phyloP scores from a whole-genome alignment of 1,284 basidiomycete species.

The Rhodotorula sp. region DNA sequence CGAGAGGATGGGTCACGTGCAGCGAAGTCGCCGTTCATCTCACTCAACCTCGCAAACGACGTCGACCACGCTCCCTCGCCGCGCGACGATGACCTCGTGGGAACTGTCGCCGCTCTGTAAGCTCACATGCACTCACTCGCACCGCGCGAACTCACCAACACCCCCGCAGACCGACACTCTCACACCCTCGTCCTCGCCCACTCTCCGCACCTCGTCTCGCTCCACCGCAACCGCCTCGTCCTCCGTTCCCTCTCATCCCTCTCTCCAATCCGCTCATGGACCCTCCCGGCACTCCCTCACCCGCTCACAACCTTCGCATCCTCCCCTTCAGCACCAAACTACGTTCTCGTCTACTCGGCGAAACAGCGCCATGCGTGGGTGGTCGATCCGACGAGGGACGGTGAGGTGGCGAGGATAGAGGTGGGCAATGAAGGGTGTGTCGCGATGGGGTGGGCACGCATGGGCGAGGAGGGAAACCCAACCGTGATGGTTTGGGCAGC shows the following conservation, averaged over 20 bases:
- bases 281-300: conserved; percentile 1
- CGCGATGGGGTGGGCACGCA: conserved; percentile 10
- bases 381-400: conserved; percentile 17
- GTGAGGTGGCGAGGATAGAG: conserved; percentile 19
- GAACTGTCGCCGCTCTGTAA: conserved; percentile 27
- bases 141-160: neutral
- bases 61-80: neutral
- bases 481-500: conserved; percentile 25
- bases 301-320: conserved; percentile 8
- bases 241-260: conserved; percentile 10
- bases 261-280: conserved; percentile 27
- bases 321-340: neutral
- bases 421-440: conserved; percentile 28
- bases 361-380: conserved; percentile 8
- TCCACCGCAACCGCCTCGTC: conserved; percentile 18
- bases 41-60: too few relatives aligned
- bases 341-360: conserved; percentile 7
- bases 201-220: conserved; percentile 8
- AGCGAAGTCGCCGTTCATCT: too few relatives aligned
- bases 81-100: conserved; percentile 12
- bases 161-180: conserved; percentile 5
- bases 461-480: neutral
- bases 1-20: too few relatives aligned
- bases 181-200: conserved; percentile 1
- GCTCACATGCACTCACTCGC: neutral